These are phyloP conservation scores for Fallopia convolvulus DNA, from an alignment of 148 eudicot genomes.

Conservation along the genomic window DNA sequence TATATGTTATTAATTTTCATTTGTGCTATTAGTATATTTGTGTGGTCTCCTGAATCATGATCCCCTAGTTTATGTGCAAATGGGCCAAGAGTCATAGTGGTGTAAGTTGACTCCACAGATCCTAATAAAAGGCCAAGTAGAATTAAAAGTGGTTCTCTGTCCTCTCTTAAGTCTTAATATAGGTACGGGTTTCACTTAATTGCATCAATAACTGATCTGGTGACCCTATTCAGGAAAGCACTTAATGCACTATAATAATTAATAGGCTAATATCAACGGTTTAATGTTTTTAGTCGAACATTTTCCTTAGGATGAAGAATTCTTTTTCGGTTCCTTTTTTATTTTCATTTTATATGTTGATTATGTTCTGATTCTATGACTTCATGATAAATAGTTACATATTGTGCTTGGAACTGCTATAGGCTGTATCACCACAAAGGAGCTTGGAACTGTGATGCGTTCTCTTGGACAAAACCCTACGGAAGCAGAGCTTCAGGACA, in stretches of 20 bases:
- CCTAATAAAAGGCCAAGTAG: background rate
- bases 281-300: background rate
- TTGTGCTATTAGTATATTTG: background rate
- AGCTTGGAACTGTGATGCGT: constrained; percentile 42
- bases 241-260: background rate
- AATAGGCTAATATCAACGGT: background rate
- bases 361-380: background rate
- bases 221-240: background rate
- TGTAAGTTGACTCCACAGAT: background rate
- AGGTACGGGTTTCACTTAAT: background rate
- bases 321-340: background rate
- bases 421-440: constrained; percentile 42
- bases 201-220: background rate
- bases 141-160: background rate
- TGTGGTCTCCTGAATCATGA: background rate
- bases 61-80: background rate
- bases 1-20: background rate
- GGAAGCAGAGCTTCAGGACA: constrained; percentile 40
- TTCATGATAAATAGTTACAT: background rate
- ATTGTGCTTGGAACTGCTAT: background rate
- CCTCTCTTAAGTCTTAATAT: background rate
- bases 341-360: background rate
- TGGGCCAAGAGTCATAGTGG: background rate
- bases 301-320: background rate
- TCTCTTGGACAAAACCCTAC: constrained; percentile 43